These are phyloP conservation scores for Diospyros kaki DNA, from an alignment of 148 eudicot genomes.

Conservation along the genomic window DNA sequence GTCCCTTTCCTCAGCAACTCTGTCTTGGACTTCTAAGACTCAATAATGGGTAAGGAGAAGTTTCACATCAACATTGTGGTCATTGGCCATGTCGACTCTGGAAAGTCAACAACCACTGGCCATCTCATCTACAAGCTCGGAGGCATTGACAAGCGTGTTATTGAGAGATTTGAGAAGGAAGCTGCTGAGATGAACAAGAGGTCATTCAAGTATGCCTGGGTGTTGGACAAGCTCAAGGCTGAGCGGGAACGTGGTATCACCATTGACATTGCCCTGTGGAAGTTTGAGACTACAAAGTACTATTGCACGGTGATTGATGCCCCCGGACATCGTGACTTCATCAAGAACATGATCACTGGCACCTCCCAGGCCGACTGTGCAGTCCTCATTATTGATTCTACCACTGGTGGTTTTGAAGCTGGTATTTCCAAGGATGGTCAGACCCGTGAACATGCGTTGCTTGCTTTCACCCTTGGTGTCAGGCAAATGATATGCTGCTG, in stretches of 20 bases:
- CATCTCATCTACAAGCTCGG: slow-evolving; percentile 44
- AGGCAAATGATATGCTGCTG: slow-evolving; percentile 48
- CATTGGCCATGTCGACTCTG: slow-evolving; percentile 41
- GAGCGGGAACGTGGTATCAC: slow-evolving; percentile 70
- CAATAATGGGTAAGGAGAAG: slow-evolving; percentile 31
- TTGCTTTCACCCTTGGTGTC: slow-evolving; percentile 61
- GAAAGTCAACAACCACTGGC: slow-evolving; percentile 39
- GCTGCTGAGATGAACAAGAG: slow-evolving; percentile 48
- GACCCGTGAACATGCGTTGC: slow-evolving; percentile 63
- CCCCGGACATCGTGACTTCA: slow-evolving; percentile 58
- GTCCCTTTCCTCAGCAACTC: too few relatives aligned
- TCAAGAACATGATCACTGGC: slow-evolving; percentile 61
- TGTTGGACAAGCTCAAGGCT: slow-evolving; percentile 53
- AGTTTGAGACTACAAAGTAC: slow-evolving; percentile 63
- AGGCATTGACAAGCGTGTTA: slow-evolving; percentile 45
- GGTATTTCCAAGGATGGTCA: slow-evolving; percentile 64
- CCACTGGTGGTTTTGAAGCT: slow-evolving; percentile 62
- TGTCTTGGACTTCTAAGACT: background rate
- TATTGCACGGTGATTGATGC: slow-evolving; percentile 64
- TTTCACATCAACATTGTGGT: slow-evolving; percentile 32
- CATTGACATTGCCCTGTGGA: slow-evolving; percentile 58
- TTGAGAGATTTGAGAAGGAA: slow-evolving; percentile 41
- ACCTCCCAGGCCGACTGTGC: slow-evolving; percentile 65
- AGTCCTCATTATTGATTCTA: slow-evolving; percentile 50
- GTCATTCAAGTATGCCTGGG: slow-evolving; percentile 44